Conservation (phyloP, 2,329 filamentous ascomycete genomes). For the Penicillium sp. region DNA sequence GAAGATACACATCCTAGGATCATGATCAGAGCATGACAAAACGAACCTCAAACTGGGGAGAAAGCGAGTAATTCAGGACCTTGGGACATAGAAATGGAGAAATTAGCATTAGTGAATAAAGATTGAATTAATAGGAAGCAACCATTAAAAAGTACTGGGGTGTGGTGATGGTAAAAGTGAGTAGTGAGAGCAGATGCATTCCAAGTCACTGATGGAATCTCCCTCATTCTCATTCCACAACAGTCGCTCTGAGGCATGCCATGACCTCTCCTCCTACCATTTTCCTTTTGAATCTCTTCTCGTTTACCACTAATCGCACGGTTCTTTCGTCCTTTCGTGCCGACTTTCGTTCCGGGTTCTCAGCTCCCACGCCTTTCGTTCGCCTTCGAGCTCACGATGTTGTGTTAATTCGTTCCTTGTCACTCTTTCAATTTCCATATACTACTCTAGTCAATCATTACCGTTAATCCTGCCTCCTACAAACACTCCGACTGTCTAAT, state of each 20-base stretch:
- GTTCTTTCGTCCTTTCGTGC: slow-evolving; percentile 3
- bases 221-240: slow-evolving; percentile 15
- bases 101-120: neutral
- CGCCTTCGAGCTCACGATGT: slow-evolving; percentile 6
- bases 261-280: neutral
- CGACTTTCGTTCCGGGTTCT: slow-evolving; percentile 6
- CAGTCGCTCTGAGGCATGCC: slow-evolving; percentile 17
- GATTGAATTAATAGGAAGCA: neutral
- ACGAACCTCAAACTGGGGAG: neutral
- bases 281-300: slow-evolving; percentile 5
- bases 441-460: slow-evolving; percentile 19
- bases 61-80: neutral
- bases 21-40: neutral
- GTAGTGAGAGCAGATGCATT: neutral
- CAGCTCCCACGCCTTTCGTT: slow-evolving; percentile 11
- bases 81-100: neutral
- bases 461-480: neutral
- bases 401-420: slow-evolving; percentile 8
- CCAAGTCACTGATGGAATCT: slow-evolving; percentile 2
- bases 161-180: neutral
- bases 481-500: neutral
- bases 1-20: neutral
- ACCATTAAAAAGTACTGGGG: neutral
- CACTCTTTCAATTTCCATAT: slow-evolving; percentile 12
- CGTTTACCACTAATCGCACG: neutral